phyloP scores from a whole-genome alignment of 1,139 yeast species.

The Candida freyschussii region DNA sequence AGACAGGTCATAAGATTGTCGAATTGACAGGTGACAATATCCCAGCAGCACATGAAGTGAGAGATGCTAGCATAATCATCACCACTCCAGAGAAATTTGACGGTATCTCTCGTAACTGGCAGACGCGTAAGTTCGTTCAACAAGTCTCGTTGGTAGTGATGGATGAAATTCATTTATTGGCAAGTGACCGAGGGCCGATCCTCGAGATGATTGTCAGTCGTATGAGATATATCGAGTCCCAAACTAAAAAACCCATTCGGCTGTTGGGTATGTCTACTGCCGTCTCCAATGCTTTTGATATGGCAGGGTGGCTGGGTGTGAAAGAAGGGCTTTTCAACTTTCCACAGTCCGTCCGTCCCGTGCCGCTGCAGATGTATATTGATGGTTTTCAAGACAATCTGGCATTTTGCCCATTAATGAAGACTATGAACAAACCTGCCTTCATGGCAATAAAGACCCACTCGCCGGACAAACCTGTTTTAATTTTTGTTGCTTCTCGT shows the following conservation, averaged over 20 bases:
- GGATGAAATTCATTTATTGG: constrained; percentile 97
- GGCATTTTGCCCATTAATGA: constrained; percentile 95
- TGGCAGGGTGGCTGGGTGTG: constrained; percentile 98
- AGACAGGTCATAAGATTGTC: constrained; percentile 65
- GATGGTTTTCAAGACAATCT: constrained; percentile 96
- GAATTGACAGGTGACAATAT: constrained; percentile 96
- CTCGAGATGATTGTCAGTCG: constrained; percentile 98
- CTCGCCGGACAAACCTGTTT: constrained; percentile 87
- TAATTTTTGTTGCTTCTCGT: constrained; percentile 94
- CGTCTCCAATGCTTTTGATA: constrained; percentile 93
- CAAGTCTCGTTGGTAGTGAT: constrained; percentile 86
- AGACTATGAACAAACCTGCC: constrained; percentile 97
- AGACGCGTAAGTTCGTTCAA: constrained; percentile 88
- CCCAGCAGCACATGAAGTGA: constrained; percentile 83
- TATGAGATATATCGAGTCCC: constrained; percentile 85
- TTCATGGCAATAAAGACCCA: constrained; percentile 95
- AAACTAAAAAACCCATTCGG: constrained; percentile 71
- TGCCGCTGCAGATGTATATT: constrained; percentile 94
- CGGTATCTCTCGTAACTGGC: constrained; percentile 99
- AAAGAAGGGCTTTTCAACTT: constrained; percentile 86
- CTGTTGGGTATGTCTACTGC: constrained; percentile 95
- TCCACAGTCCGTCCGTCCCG: constrained; percentile 95
- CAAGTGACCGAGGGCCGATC: constrained; percentile 97
- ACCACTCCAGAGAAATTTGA: constrained; percentile 98
- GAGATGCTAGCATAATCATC: constrained; percentile 85